Evolutionary conservation across 2,329 filamentous ascomycete genomes (phyloP), one percentile per base, ranked within the genome.

Genomic region (Dothistroma pini): DNA sequence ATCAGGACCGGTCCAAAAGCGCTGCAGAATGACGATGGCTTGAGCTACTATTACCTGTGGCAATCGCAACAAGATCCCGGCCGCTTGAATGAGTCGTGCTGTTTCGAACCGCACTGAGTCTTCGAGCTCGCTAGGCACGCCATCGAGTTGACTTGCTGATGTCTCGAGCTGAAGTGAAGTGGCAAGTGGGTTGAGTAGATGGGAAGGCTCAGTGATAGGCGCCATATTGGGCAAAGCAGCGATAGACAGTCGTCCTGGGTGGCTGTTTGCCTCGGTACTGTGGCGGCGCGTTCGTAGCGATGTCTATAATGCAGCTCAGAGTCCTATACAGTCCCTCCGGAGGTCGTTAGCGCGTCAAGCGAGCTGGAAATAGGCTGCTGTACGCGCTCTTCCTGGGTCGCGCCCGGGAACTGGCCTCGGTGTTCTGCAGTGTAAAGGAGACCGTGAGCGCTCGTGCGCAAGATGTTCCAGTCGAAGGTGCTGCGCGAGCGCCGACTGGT

Each of bases 41-140:
- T 92, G 90, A 4, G 92, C 90, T 44, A 95, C 90, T 44, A 91
- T 86, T 68, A 92, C 90, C 73, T 96, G 92, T 7, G 91, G 90
- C 44, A 97, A 81, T 53, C 90, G 86, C 2, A 99, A 83, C 19
- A 97, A 84, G 55, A 96, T 83, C 32, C 90, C 90, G 11, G 90
- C 89, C 22, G 88, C 86, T 75, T 95, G 90, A 2, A 89, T 90
- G 49, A 93, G 83, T 68, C 84, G 84, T 72, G 89, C 86, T 38
- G 88, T 87, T 57, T 87, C 83, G 74, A 87, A 89, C 69, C 89
- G 87, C 64, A 93, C 80, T 64, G 84, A 83, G 71, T 89, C 86
- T 74, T 90, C 89, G 14, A 93, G 79, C 65, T 91, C 86, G 34
- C 78, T 76, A 0, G 90, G 88, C 2, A 93, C 71, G 51, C 80